Conservation (phyloP, 305 asterid species). For the Solanum hybrid region DNA sequence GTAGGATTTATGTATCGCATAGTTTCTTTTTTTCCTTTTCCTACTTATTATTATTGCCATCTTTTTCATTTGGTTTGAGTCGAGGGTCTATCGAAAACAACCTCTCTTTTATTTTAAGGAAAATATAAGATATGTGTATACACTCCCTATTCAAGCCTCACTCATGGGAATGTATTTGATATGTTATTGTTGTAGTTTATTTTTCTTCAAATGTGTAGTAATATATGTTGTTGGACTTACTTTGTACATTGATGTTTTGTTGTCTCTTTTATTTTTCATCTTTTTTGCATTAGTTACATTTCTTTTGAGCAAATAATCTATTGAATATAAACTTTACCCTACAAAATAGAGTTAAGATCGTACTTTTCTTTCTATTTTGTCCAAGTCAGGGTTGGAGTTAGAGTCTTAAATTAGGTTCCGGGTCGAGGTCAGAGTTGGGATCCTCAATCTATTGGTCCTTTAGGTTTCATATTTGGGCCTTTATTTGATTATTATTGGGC, state of each 20-base stretch:
- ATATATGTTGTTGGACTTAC: not conserved
- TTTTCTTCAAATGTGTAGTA: not conserved
- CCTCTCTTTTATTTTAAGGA: not conserved
- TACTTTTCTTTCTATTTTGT: not conserved
- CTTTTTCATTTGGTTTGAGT: not conserved
- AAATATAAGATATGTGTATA: not conserved
- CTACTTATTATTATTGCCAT: not conserved
- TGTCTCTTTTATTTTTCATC: not conserved
- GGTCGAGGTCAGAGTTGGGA: not conserved
- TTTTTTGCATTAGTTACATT: not conserved
- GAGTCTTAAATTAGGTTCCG: not conserved
- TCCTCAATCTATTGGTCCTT: not conserved
- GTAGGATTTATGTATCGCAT: rapidly evolving
- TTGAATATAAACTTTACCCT: not conserved
- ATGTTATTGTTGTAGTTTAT: not conserved
- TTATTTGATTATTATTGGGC: not conserved
- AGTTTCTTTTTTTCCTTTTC: not conserved
- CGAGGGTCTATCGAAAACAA: too few species aligned
- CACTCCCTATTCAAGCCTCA: not conserved
- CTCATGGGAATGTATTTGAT: not conserved
- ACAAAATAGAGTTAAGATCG: not conserved
- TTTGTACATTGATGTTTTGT: not conserved
- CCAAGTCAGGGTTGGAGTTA: not conserved
- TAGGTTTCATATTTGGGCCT: not conserved
- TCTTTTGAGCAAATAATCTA: not conserved